A percentile compares a stretch with the other conserved stretches of the same genome.
These are phyloP conservation scores for Cryptosporidium meleagridis DNA, from an alignment of 169 alveolate species.

Conservation along the genomic window DNA sequence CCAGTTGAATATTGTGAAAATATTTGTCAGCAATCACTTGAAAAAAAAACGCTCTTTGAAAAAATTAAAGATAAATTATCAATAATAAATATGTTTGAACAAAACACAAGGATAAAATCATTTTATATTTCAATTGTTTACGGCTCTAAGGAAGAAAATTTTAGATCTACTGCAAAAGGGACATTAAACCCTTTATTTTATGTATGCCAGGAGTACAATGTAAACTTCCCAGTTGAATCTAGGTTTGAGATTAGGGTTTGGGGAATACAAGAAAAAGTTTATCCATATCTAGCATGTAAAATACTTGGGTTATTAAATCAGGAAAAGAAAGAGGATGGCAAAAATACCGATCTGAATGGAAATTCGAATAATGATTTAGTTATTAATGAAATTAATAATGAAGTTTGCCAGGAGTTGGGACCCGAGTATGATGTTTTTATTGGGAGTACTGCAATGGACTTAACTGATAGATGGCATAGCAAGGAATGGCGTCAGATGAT, in stretches of 20 bases:
- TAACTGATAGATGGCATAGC: slow-evolving; percentile 91
- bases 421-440: slow-evolving; percentile 83
- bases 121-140: slow-evolving; percentile 65
- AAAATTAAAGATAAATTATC: slow-evolving; percentile 40
- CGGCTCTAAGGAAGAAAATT: slow-evolving; percentile 68
- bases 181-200: slow-evolving; percentile 83
- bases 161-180: slow-evolving; percentile 38
- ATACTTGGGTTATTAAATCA: slow-evolving; percentile 31
- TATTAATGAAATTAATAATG: slow-evolving; percentile 74
- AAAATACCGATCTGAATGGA: not conserved
- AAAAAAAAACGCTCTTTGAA: slow-evolving; percentile 12
- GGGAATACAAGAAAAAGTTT: slow-evolving; percentile 77
- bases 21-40: slow-evolving; percentile 4
- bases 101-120: slow-evolving; percentile 54
- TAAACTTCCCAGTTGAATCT: slow-evolving; percentile 84
- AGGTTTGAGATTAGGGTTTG: slow-evolving; percentile 80
- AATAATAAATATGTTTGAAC: slow-evolving; percentile 23
- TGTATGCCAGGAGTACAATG: slow-evolving; percentile 83
- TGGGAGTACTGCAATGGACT: slow-evolving; percentile 89
- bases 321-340: not conserved
- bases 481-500: slow-evolving; percentile 89
- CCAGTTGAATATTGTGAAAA: slow-evolving; percentile 3
- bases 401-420: slow-evolving; percentile 75
- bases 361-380: slow-evolving; percentile 1
- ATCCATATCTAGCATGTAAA: slow-evolving; percentile 68